Evolutionary conservation across 352 stramenopile genomes (phyloP).

Genomic region (Phytophthora ramorum): DNA sequence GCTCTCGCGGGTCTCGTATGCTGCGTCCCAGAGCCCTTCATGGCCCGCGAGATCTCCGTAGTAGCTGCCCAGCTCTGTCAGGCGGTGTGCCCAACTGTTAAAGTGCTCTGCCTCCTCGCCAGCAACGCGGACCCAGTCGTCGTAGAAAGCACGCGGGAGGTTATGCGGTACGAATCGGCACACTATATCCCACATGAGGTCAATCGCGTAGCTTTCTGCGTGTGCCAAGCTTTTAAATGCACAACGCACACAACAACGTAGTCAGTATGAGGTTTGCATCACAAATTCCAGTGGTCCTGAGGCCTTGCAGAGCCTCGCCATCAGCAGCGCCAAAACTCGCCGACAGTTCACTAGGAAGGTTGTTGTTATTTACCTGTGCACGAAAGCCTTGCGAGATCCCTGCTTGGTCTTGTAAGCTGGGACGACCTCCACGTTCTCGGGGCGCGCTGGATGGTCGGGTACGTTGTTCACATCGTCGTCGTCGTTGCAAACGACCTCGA

Average conservation of each 20-base stretch:
- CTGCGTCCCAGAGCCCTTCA: slow-evolving; percentile 62
- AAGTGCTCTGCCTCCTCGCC: slow-evolving; percentile 64
- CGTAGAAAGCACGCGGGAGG: slow-evolving; percentile 58
- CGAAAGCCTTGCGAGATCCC: slow-evolving; percentile 57
- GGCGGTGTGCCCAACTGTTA: slow-evolving; percentile 50
- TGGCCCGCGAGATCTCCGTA: slow-evolving; percentile 61
- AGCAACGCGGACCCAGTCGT: slow-evolving; percentile 66
- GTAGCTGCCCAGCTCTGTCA: slow-evolving; percentile 52
- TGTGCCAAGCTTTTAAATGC: slow-evolving; percentile 43
- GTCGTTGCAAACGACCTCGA: slow-evolving; percentile 33
- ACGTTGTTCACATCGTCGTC: slow-evolving; percentile 49
- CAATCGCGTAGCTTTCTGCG: slow-evolving; percentile 68
- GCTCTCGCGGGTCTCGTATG: slow-evolving; percentile 45
- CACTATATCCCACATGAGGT: slow-evolving; percentile 76
- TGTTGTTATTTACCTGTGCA: slow-evolving; percentile 35
- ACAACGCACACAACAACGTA: not conserved
- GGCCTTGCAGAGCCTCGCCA: not conserved
- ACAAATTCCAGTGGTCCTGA: not conserved
- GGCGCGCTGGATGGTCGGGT: slow-evolving; percentile 51
- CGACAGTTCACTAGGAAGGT: too few relatives aligned
- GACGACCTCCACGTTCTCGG: slow-evolving; percentile 54
- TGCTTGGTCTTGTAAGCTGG: slow-evolving; percentile 53
- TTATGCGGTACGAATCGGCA: slow-evolving; percentile 54
- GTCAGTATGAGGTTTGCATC: not conserved
- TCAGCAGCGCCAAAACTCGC: not conserved